These are phyloP conservation scores for Heterobasidion occidentale DNA, from an alignment of 1,284 basidiomycete genomes.

Conservation along the genomic window DNA sequence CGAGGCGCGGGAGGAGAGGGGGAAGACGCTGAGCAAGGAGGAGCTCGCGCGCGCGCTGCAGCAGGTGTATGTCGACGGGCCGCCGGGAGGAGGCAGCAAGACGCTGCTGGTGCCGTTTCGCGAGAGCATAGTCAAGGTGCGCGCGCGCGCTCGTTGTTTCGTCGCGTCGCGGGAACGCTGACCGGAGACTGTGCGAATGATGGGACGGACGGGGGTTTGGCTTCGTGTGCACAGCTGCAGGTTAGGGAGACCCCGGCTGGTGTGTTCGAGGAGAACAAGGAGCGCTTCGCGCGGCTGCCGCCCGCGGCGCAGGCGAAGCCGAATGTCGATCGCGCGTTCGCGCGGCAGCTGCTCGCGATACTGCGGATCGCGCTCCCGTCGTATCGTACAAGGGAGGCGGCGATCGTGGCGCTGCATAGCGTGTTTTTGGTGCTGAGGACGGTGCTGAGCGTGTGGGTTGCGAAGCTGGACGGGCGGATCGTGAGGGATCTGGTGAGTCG, in stretches of 20 bases:
- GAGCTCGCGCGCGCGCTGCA: slow-evolving; percentile 43
- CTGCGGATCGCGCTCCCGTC: slow-evolving; percentile 73
- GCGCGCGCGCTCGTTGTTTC: neutral
- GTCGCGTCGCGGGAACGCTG: neutral
- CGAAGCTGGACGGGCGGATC: slow-evolving; percentile 84
- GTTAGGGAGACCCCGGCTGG: slow-evolving; percentile 31
- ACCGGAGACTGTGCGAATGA: slow-evolving; percentile 7
- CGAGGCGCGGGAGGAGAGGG: slow-evolving; percentile 14
- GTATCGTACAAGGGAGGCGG: slow-evolving; percentile 66
- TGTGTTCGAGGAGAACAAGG: slow-evolving; percentile 37
- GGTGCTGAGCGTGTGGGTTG: slow-evolving; percentile 81
- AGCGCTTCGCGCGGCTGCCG: slow-evolving; percentile 47
- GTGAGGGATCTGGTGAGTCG: slow-evolving; percentile 74
- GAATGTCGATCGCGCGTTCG: slow-evolving; percentile 73
- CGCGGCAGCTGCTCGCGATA: slow-evolving; percentile 74
- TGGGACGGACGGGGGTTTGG: neutral
- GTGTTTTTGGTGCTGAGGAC: slow-evolving; percentile 86
- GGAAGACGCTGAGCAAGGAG: slow-evolving; percentile 27
- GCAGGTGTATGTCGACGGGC: slow-evolving; percentile 45
- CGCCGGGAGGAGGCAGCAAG: slow-evolving; percentile 42
- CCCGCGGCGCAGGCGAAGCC: slow-evolving; percentile 39
- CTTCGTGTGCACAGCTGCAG: slow-evolving; percentile 19
- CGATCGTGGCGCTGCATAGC: slow-evolving; percentile 76
- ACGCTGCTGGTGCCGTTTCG: slow-evolving; percentile 63
- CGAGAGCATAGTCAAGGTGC: slow-evolving; percentile 52